These are phyloP conservation scores for Tricholoma bakamatsutake DNA, from an alignment of 768 basidiomycete species.

Conservation along the genomic window DNA sequence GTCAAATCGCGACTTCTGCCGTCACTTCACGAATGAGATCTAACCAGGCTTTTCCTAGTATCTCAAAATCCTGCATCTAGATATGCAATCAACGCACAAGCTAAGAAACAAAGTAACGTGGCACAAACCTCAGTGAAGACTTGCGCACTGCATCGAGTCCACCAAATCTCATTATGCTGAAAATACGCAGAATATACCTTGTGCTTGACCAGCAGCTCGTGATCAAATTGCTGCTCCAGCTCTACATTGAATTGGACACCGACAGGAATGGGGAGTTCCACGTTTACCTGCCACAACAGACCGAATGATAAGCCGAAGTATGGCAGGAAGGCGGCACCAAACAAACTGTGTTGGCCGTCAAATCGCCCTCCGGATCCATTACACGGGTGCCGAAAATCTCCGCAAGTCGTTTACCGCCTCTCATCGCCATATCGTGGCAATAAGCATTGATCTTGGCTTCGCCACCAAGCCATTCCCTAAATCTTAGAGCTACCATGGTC, in stretches of 20 bases:
- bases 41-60: constrained; percentile 30
- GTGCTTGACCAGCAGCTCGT: constrained; percentile 26
- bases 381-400: constrained; percentile 58
- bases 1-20: constrained; percentile 18
- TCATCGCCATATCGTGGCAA: constrained; percentile 62
- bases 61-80: constrained; percentile 39
- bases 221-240: constrained; percentile 20
- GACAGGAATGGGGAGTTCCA: constrained; percentile 33
- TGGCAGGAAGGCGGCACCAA: neutral
- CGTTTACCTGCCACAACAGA: constrained; percentile 29
- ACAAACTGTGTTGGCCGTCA: constrained; percentile 71
- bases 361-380: constrained; percentile 56
- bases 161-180: constrained; percentile 37
- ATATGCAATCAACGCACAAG: neutral
- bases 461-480: constrained; percentile 76
- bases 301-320: neutral
- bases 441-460: constrained; percentile 74
- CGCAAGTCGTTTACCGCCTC: constrained; percentile 60
- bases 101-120: neutral
- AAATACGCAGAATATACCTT: constrained; percentile 31
- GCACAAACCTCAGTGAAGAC: constrained; percentile 38
- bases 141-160: constrained; percentile 43
- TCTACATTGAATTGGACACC: constrained; percentile 10
- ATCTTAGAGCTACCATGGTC: constrained; percentile 53
- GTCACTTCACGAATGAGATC: constrained; percentile 28